Evolutionary conservation across 225 moss, liverwort and hornwort genomes (phyloP), one percentile per base, ranked within the genome.

Genomic region (Marchantia polymorpha): DNA sequence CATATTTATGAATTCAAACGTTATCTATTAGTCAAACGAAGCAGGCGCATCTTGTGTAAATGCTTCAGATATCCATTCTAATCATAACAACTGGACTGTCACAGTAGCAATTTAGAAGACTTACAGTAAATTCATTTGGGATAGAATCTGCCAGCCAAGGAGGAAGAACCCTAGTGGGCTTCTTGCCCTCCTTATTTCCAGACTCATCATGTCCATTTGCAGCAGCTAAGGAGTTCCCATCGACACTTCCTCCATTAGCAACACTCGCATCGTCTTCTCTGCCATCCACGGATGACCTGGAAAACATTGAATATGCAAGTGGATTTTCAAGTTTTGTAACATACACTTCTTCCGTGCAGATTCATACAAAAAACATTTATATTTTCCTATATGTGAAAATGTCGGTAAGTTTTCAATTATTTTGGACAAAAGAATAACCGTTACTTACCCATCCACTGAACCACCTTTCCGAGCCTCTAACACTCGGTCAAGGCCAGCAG

Each of bases 41-140:
- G 64, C 17, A 77, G 9, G n/a, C 4, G 25, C 27, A 77, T 51
- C 12, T 11, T 22, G 8, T 27, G 16, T 26, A 19, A 52, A 25
- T 25, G 27, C 6, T 15, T 26, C 26, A 17, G 11, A 26, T 1
- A 13, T 29, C 16, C 26, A 11, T 74, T 55, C 73, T 51, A 11
- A 13, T 1, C 10, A 7, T 4, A 31, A 67, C 29, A 29, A 19
- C 6, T 26, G 16, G 25, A 4, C 25, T 5, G 51, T 50, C 15
- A 7, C 50, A 59, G 17, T 61, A 77, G 25, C 12, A 50, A 20
- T 54, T 17, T 5, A 22, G 26, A 19, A 8, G 12, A 83, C 88
- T 66, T 84, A 94, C 97, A 76, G 94, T 99, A 72, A 99, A 99
- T 52, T 99, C 97, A 75, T 99, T 99, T 53, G 94, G 97, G 75